These are phyloP conservation scores for Toxoplasma gondii DNA, from an alignment of 169 alveolate species.

Conservation along the genomic window DNA sequence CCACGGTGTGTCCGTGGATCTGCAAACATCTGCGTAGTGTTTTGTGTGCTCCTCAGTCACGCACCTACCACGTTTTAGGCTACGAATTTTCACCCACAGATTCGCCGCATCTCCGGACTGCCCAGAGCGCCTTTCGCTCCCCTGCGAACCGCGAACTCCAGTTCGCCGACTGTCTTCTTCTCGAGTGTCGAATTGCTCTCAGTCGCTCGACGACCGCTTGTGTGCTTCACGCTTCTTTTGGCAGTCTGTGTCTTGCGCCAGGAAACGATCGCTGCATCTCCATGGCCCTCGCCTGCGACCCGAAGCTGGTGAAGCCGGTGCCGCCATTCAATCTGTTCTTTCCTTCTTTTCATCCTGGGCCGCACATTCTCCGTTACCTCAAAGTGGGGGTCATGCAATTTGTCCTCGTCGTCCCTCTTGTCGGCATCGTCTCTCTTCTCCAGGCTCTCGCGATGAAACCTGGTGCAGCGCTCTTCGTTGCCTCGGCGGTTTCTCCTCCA, in stretches of 20 bases:
- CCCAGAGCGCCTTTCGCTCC: no score
- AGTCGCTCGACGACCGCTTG: no score
- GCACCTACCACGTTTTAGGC: no score
- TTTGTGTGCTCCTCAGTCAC: no score
- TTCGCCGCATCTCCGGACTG: no score
- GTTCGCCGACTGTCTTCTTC: no score
- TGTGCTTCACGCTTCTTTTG: no score
- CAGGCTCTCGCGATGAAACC: neutral
- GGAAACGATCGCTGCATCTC: conserved; percentile 59
- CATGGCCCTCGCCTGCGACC: conserved; percentile 54
- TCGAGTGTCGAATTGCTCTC: no score
- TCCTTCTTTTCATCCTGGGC: conserved; percentile 46
- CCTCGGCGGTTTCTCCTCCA: neutral
- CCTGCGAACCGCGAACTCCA: no score
- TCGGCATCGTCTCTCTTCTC: neutral
- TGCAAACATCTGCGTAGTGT: no score
- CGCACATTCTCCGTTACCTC: conserved; percentile 46
- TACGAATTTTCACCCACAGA: no score
- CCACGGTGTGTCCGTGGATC: no score
- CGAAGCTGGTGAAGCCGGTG: conserved; percentile 36
- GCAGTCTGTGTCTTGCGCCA: neutral
- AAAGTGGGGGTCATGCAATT: conserved; percentile 56
- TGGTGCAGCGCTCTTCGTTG: neutral
- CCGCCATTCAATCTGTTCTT: conserved; percentile 41
- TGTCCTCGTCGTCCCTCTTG: conserved; percentile 53